These are phyloP conservation scores for Apiotrichum gracile DNA, from an alignment of 1,284 basidiomycete genomes.

Conservation along the genomic window DNA sequence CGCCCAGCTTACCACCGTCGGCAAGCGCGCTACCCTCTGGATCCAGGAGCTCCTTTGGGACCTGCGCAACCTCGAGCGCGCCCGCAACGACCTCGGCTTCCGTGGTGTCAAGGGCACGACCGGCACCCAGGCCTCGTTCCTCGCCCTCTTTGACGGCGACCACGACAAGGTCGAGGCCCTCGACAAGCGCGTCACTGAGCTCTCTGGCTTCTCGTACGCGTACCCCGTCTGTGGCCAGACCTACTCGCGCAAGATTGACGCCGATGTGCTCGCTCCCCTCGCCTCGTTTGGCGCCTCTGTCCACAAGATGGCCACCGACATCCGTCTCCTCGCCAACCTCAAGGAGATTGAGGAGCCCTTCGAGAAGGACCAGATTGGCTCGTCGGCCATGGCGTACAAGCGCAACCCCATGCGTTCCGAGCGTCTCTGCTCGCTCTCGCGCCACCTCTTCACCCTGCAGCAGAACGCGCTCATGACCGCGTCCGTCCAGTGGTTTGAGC, in stretches of 20 bases:
- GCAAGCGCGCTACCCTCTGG: slow-evolving; percentile 98
- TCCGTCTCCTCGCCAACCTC: slow-evolving; percentile 82
- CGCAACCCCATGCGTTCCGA: slow-evolving; percentile 99
- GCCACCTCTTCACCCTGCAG: slow-evolving; percentile 87
- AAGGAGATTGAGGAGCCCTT: slow-evolving; percentile 99
- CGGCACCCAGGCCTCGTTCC: slow-evolving; percentile 94
- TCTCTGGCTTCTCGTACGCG: slow-evolving; percentile 86
- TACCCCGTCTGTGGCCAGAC: slow-evolving; percentile 99
- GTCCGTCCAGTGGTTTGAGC: slow-evolving; percentile 92
- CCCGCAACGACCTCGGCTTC: slow-evolving; percentile 90
- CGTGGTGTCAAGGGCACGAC: slow-evolving; percentile 98
- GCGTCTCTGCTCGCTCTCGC: slow-evolving; percentile 87
- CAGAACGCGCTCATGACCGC: slow-evolving; percentile 90
- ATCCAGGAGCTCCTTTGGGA: slow-evolving; percentile 98
- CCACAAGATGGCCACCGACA: slow-evolving; percentile 96
- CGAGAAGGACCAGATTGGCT: slow-evolving; percentile 97
- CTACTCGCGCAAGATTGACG: slow-evolving; percentile 95
- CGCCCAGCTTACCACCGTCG: slow-evolving; percentile 95
- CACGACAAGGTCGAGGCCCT: slow-evolving; percentile 90
- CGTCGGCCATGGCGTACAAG: slow-evolving; percentile 98
- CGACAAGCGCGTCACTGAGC: slow-evolving; percentile 79
- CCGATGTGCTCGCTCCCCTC: slow-evolving; percentile 84
- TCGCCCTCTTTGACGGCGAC: slow-evolving; percentile 90
- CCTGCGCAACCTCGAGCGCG: slow-evolving; percentile 84
- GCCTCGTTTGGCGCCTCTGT: slow-evolving; percentile 91